Base-by-base conservation (phyloP, 495 filamentous ascomycete genomes). In the Penicillium simplicissimum region DNA sequence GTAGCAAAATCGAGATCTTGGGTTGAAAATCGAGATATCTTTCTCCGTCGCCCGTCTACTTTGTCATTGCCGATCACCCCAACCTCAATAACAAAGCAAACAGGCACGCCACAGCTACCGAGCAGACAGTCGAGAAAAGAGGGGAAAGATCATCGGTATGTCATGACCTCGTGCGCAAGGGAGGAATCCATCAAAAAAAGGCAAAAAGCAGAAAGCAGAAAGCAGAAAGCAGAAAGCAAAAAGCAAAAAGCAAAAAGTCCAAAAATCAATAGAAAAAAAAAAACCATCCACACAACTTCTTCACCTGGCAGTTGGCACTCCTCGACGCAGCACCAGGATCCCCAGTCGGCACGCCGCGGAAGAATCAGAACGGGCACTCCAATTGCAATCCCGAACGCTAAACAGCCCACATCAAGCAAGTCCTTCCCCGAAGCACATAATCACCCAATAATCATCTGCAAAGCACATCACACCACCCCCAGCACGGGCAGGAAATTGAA, bases 381-480 rank as follows among this genome's bases (percentile, higher is more conserved):
- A 2, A 2, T 2, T 4, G 25, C 28, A 31, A 31, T 31, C 28
- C 28, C 28, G 28, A 31, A 7, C 28, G 6, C 28, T 5, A 4
- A 52, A 17, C n/a, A 53, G 17, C 51, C 31, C 31, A 21, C 51
- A 55, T 38, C 53, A 28, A 25, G 21, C 28, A 45, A 45, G 21
- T 45, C 23, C 19, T 11, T 17, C n/a, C 17, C 42, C 14, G 34
- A 19, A 6, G 28, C 28, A 55, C 19, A 38, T 52, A 21, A 48
- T 19, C 14, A 10, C 43, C 31, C 35, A 49, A 61, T 48, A 15
- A 40, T 40, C 33, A 63, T 49, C 54, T 21, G 14, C 48, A 48
- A 19, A 19, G 47, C 52, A 51, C 21, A 67, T 67, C 55, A 64
- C 61, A 64, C 64, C 61, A 63, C 54, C 21, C 8, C 34, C 31